A percentile compares a stretch with the other conserved stretches of the same genome.
phyloP scores from a whole-genome alignment of 371 early-diverging fungal species.

The Mortierella sp. region DNA sequence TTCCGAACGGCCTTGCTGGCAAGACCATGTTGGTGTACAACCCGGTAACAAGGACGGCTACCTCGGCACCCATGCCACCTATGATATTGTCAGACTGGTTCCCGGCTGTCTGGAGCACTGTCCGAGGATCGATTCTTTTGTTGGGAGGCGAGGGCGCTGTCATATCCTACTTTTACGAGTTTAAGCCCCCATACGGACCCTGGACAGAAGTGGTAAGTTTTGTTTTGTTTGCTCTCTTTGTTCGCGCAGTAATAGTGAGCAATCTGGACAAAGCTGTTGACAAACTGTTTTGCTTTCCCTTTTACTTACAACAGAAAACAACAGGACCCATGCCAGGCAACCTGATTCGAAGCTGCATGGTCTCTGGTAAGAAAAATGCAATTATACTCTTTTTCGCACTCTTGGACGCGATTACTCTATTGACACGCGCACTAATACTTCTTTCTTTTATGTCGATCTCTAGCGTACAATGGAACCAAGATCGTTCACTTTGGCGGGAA shows the following conservation, averaged over 20 bases:
- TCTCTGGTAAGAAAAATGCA: background rate
- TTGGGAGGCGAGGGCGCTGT: background rate
- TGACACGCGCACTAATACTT: background rate
- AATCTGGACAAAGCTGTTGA: too few relatives aligned
- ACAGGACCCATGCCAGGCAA: background rate
- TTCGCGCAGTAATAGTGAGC: too few relatives aligned
- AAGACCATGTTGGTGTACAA: background rate
- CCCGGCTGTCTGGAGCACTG: background rate
- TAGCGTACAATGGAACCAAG: background rate
- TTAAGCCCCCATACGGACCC: background rate
- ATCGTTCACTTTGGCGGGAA: background rate
- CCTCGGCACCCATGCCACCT: background rate
- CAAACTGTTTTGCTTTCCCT: too few relatives aligned
- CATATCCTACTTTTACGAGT: background rate
- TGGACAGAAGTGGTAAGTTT: background rate
- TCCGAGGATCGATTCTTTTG: background rate
- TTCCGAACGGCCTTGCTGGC: background rate
- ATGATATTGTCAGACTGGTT: background rate
- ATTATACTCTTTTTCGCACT: background rate
- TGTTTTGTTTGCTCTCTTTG: background rate
- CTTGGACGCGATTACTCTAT: background rate
- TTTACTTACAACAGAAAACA: background rate
- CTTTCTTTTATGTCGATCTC: background rate
- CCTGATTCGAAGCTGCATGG: background rate
- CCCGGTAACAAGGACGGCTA: background rate